Conservation (phyloP, 1,139 yeast species). For the Kurtzmaniella quercitrusa region DNA sequence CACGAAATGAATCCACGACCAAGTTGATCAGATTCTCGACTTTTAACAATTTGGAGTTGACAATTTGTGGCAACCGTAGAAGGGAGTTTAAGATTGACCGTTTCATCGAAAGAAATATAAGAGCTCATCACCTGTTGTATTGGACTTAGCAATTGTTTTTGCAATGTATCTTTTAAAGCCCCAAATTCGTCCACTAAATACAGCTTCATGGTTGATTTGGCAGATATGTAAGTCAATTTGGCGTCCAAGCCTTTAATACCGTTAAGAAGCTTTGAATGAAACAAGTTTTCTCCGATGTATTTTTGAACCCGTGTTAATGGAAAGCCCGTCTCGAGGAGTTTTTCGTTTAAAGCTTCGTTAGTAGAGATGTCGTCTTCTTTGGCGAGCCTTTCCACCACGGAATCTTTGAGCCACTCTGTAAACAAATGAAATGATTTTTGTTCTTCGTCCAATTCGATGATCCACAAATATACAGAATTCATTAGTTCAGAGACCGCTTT, state of each 20-base stretch:
- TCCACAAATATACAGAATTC: conserved; percentile 32
- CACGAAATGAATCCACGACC: conserved; percentile 2
- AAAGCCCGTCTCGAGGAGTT: not conserved
- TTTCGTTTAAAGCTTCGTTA: conserved; percentile 13
- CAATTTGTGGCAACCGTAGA: conserved; percentile 1
- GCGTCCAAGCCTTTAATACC: not conserved
- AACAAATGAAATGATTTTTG: conserved; percentile 49
- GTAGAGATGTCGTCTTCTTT: conserved; percentile 33
- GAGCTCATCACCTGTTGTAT: conserved; percentile 15
- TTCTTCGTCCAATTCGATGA: conserved; percentile 51
- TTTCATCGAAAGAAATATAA: conserved; percentile 8
- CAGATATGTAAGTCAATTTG: conserved; percentile 18
- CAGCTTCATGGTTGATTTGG: not conserved
- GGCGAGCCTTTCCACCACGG: conserved; percentile 32
- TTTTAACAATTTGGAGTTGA: conserved; percentile 1
- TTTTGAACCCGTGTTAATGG: conserved; percentile 26
- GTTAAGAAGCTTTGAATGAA: conserved; percentile 14
- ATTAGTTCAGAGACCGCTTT: conserved; percentile 28
- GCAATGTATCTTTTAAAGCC: conserved; percentile 10
- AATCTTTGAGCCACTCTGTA: conserved; percentile 44
- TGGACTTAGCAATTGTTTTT: conserved; percentile 10
- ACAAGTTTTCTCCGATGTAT: conserved; percentile 27
- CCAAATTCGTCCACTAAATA: conserved; percentile 10
- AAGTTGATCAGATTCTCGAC: not conserved
- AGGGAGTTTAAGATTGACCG: conserved; percentile 7